Conservation (phyloP, 805 yeast species). For the Saccharomycopsis lassenensis region DNA sequence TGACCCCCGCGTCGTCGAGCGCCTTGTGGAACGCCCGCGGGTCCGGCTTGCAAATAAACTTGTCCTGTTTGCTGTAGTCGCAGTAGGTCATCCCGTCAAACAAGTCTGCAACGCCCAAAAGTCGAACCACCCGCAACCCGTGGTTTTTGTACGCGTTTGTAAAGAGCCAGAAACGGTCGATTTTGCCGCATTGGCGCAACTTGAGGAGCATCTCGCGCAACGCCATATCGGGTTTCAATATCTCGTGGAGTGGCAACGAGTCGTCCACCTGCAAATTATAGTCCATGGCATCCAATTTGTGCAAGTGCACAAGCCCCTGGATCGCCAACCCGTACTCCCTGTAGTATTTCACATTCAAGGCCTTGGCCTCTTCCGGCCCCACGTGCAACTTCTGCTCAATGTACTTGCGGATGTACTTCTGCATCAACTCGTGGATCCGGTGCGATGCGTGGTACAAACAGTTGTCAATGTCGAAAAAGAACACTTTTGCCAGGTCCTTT, state of each 20-base stretch:
- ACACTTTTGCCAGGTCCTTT: conserved; percentile 26
- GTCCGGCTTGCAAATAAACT: conserved; percentile 87
- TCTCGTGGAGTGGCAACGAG: conserved; percentile 72
- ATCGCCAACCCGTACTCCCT: conserved; percentile 84
- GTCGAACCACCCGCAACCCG: conserved; percentile 66
- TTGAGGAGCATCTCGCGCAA: conserved; percentile 42
- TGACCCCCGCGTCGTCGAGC: conserved; percentile 52
- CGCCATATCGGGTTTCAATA: conserved; percentile 51
- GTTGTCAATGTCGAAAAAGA: conserved; percentile 91
- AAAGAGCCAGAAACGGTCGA: conserved; percentile 77
- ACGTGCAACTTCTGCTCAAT: conserved; percentile 56
- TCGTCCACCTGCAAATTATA: conserved; percentile 88
- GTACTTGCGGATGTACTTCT: conserved; percentile 68
- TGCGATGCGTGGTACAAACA: conserved; percentile 72
- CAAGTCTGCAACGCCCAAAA: conserved; percentile 82
- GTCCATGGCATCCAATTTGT: conserved; percentile 74
- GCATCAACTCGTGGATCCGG: conserved; percentile 80
- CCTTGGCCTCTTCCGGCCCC: conserved; percentile 61
- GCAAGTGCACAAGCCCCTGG: conserved; percentile 64
- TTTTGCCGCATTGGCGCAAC: conserved; percentile 35
- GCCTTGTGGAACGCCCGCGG: conserved; percentile 51
- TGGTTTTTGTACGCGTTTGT: conserved; percentile 93
- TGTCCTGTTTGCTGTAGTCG: conserved; percentile 56
- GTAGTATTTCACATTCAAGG: conserved; percentile 66
- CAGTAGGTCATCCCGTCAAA: conserved; percentile 93